phyloP scores from a whole-genome alignment of 345 rosid species.

The Odontarrhena argentea region DNA sequence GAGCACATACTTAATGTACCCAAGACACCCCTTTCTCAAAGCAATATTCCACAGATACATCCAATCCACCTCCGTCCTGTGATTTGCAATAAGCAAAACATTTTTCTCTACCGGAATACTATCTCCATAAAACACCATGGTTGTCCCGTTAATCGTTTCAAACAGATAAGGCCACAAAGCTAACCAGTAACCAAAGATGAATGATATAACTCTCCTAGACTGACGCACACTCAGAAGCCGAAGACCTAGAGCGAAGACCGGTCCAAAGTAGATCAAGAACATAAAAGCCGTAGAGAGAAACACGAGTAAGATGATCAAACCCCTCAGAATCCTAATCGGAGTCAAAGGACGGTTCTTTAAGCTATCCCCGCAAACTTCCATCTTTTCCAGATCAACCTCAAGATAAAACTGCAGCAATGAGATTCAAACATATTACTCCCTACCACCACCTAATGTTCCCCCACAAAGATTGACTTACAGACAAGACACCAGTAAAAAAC shows the following conservation, averaged over 20 bases:
- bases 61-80: constrained; percentile 96
- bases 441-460: constrained; percentile 9
- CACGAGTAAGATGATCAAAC: constrained; percentile 61
- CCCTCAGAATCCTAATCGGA: constrained; percentile 62
- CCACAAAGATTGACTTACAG: neutral
- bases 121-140: constrained; percentile 71
- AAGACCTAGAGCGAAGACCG: constrained; percentile 46
- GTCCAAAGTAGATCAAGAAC: constrained; percentile 66
- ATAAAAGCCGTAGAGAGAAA: constrained; percentile 68
- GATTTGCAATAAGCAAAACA: constrained; percentile 68
- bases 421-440: constrained; percentile 35
- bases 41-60: constrained; percentile 92
- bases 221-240: constrained; percentile 55
- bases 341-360: constrained; percentile 63
- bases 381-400: constrained; percentile 40
- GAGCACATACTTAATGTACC: constrained; percentile 72
- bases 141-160: constrained; percentile 72
- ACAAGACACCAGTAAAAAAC: neutral
- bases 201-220: constrained; percentile 57
- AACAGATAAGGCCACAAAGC: constrained; percentile 86
- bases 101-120: constrained; percentile 55
- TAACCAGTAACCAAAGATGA: constrained; percentile 70
- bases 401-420: constrained; percentile 46
- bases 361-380: constrained; percentile 53
- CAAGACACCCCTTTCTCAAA: constrained; percentile 71